Conservation (phyloP, 345 rosid species). For the Citrus sp. region DNA sequence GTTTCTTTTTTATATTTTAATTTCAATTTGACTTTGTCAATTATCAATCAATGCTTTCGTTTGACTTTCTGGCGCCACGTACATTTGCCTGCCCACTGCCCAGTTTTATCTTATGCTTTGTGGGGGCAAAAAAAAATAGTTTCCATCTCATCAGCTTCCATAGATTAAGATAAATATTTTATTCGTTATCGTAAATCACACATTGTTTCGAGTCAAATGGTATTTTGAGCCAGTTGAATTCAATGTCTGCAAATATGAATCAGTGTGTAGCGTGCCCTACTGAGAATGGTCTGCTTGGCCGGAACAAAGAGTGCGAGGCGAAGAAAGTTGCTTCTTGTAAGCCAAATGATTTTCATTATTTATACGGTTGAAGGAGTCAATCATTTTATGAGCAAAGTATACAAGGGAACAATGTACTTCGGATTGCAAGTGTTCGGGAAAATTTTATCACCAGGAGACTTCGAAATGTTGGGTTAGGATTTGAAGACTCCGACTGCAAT, state of each 20-base stretch:
- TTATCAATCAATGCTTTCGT: background rate
- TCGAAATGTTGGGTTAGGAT: slow-evolving; percentile 53
- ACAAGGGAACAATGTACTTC: slow-evolving; percentile 40
- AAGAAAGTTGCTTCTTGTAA: slow-evolving; percentile 27
- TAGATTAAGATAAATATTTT: too few relatives aligned
- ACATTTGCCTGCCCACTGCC: too few relatives aligned
- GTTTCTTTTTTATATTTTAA: background rate
- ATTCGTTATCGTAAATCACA: background rate
- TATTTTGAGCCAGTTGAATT: background rate
- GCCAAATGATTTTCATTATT: slow-evolving; percentile 20
- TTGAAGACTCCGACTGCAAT: slow-evolving; percentile 32
- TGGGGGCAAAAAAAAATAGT: rapidly evolving
- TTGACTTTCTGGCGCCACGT: background rate
- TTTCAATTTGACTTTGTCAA: background rate
- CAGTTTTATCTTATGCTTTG: too few relatives aligned
- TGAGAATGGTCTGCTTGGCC: slow-evolving; percentile 23
- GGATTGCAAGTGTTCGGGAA: slow-evolving; percentile 58
- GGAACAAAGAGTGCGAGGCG: slow-evolving; percentile 36
- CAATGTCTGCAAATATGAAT: background rate
- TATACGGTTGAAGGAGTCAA: slow-evolving; percentile 44
- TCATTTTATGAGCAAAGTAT: slow-evolving; percentile 41
- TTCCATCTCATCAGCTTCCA: too few relatives aligned
- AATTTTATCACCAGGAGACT: slow-evolving; percentile 38
- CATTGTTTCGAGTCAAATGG: background rate
- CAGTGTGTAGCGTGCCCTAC: slow-evolving; percentile 51